Percentiles rank a stretch among this genome's conserved stretches.
Evolutionary conservation across 495 filamentous ascomycete genomes (phyloP).

Genomic region (Aspergillus incahuasiensis): DNA sequence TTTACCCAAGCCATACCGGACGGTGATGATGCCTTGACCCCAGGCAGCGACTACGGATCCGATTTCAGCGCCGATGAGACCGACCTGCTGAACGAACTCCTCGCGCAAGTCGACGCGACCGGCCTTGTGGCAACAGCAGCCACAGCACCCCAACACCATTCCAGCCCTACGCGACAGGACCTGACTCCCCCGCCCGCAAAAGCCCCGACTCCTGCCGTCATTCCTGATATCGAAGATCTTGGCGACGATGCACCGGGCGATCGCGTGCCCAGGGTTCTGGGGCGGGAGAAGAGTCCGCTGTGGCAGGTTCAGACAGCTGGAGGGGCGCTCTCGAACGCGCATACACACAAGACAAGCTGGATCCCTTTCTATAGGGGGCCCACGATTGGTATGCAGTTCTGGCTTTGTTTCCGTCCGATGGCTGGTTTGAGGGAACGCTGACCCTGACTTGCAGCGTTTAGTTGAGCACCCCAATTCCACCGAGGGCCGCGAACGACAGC

Average conservation of each 20-base stretch:
- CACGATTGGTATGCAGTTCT: slow-evolving; percentile 30
- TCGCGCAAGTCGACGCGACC: slow-evolving; percentile 34
- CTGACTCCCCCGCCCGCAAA: not conserved
- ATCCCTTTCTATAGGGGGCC: slow-evolving; percentile 26
- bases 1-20: slow-evolving; percentile 17
- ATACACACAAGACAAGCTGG: slow-evolving; percentile 21
- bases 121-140: slow-evolving; percentile 6
- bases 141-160: slow-evolving; percentile 2
- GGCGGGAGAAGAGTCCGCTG: slow-evolving; percentile 36
- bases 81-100: slow-evolving; percentile 42
- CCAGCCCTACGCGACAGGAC: slow-evolving; percentile 2
- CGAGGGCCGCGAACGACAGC: slow-evolving; percentile 39
- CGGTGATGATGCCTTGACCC: slow-evolving; percentile 10
- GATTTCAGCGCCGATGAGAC: slow-evolving; percentile 65
- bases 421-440: slow-evolving; percentile 32
- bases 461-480: slow-evolving; percentile 51
- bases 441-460: slow-evolving; percentile 62
- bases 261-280: slow-evolving; percentile 41
- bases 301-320: slow-evolving; percentile 27
- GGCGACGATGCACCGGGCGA: slow-evolving; percentile 23
- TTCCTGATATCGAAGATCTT: slow-evolving; percentile 38
- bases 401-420: not conserved
- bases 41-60: slow-evolving; percentile 63
- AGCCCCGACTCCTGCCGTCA: not conserved
- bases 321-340: slow-evolving; percentile 4